Percentiles rank a stretch among this genome's conserved stretches.
phyloP scores from a whole-genome alignment of 352 stramenopile species.

The Pythium coloratum region DNA sequence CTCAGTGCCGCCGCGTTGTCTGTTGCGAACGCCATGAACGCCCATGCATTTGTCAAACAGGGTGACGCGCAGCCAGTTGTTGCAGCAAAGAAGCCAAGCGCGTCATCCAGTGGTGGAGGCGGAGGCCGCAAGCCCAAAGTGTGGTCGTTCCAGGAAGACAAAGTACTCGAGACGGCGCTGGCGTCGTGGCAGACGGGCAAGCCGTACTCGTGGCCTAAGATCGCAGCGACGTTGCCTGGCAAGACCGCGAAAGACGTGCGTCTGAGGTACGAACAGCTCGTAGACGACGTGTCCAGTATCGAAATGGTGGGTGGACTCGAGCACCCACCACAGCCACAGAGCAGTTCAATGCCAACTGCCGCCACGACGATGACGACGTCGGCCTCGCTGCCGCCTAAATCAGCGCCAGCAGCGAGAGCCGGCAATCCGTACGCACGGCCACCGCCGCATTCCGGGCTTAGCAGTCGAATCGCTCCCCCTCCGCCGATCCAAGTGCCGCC shows the following conservation, averaged over 20 bases:
- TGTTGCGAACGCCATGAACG: conserved; percentile 24
- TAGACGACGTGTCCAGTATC: conserved; percentile 71
- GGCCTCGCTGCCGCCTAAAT: conserved; percentile 10
- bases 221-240: conserved; percentile 60
- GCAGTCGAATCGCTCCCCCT: conserved; percentile 53
- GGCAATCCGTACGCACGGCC: conserved; percentile 1
- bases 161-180: conserved; percentile 73
- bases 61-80: conserved; percentile 7
- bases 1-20: conserved; percentile 21
- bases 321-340: not conserved
- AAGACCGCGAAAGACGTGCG: conserved; percentile 78
- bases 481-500: conserved; percentile 65
- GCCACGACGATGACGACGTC: not conserved
- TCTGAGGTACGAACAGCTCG: conserved; percentile 71
- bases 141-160: conserved; percentile 86
- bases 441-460: conserved; percentile 30
- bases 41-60: conserved; percentile 9
- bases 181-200: conserved; percentile 55
- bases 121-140: conserved; percentile 30
- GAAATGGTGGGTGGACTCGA: conserved; percentile 32
- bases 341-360: not conserved
- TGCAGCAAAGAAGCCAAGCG: not conserved
- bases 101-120: not conserved
- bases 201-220: conserved; percentile 81
- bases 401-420: not conserved